A percentile compares a stretch with the other conserved stretches of the same genome.
Evolutionary conservation across 306 rosid species (phyloP).

Genomic region (Crotalaria pallida): DNA sequence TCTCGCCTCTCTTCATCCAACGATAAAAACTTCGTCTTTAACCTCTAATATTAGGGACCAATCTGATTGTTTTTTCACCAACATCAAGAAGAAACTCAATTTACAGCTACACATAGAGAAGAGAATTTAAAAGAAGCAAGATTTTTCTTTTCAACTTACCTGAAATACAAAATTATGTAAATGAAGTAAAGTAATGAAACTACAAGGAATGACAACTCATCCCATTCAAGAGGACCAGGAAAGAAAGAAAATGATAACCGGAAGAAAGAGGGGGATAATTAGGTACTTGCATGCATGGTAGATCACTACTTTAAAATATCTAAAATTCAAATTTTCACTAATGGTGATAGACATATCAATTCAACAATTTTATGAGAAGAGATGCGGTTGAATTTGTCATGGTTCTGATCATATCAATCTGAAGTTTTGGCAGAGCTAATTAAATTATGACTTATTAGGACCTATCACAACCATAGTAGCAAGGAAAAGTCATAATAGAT

Average conservation of each 20-base stretch:
- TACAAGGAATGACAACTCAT: background rate
- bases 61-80: too few relatives aligned
- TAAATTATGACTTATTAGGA: constrained; percentile 8
- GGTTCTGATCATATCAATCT: background rate
- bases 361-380: background rate
- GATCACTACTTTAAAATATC: background rate
- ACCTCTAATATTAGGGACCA: too few relatives aligned
- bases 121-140: background rate
- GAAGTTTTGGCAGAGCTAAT: background rate
- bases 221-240: background rate
- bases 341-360: constrained; percentile 1
- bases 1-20: too few relatives aligned
- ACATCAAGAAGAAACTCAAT: constrained; percentile 16
- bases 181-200: background rate
- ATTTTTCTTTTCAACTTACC: constrained; percentile 5
- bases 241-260: background rate
- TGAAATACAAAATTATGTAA: background rate
- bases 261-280: background rate
- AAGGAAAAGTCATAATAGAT: background rate
- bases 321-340: background rate
- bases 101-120: constrained; percentile 6
- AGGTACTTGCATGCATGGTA: background rate
- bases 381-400: background rate
- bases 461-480: background rate
- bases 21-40: too few relatives aligned